Base-by-base conservation (phyloP, 768 basidiomycete genomes). In the Mycena albidolilacea region DNA sequence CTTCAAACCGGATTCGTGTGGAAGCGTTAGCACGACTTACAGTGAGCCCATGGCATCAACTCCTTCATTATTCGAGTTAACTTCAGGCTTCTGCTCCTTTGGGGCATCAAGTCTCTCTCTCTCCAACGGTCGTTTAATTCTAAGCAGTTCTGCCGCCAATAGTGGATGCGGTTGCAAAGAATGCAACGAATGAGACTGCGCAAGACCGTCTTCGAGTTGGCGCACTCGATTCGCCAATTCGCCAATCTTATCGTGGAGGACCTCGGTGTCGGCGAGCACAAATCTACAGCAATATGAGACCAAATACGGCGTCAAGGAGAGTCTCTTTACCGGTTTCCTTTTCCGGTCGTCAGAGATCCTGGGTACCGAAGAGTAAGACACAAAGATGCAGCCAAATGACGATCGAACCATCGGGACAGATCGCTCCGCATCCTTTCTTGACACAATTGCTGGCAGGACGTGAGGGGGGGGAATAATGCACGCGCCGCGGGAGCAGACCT, bases 291-390 rank as follows among this genome's bases (percentile, higher is more conserved):
- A 43, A 39, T 50, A 46, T 60, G 58, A 66, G 72, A 6, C n/a
- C 9, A 43, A 38, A 50, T 5, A 38, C 19, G 37, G n/a, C 5
- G 15, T 19, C 35, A 15, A 9, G 23, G 48, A 50, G 46, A 50
- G 46, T 9, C 35, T 50, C 48, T n/a, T 12, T 76, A 91, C 92
- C 92, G 84, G 79, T 93, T 93, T 14, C 92, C 92, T 79, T 91
- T 92, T 71, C 92, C 92, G 15, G 92, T 92, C 12, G 91, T 92
- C 48, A 93, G 85, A 39, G 91, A 91, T 17, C 91, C 91, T 92
- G 44, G 30, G n/a, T 23, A 39, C 17, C 72, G 52, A 58, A 63
- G 41, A 64, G 43, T 68, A 57, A 54, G 73, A 46, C 60, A 30
- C 64, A 68, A 67, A 64, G 38, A 66, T 48, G 60, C 35, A 35